These are phyloP conservation scores for Pseudozyma sp. DNA, from an alignment of 1,284 basidiomycete species.

Conservation along the genomic window DNA sequence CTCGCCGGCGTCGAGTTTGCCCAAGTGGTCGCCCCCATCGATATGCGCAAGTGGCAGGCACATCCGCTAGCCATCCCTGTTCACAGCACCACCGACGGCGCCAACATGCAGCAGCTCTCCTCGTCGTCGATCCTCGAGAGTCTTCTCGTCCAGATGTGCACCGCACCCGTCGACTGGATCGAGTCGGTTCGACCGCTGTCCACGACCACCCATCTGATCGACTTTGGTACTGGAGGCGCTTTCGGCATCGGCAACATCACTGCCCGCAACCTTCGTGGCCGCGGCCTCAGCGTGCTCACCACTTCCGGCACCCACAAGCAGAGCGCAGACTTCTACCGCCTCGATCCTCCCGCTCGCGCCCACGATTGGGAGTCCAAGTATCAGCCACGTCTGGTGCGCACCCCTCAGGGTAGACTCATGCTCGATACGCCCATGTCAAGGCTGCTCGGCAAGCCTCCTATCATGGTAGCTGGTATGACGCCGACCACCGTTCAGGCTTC, in stretches of 20 bases:
- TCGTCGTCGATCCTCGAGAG: conserved; percentile 43
- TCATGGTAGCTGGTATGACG: conserved; percentile 97
- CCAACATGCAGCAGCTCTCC: conserved; percentile 45
- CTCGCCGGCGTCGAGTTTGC: conserved; percentile 78
- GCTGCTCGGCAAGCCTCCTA: conserved; percentile 73
- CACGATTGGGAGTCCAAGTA: conserved; percentile 69
- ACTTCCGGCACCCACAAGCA: conserved; percentile 51
- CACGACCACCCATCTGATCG: conserved; percentile 89
- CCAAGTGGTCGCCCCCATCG: not conserved
- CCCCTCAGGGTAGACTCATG: conserved; percentile 73
- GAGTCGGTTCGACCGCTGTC: conserved; percentile 83
- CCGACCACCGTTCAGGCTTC: conserved; percentile 59
- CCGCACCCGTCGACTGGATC: conserved; percentile 90
- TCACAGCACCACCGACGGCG: conserved; percentile 81
- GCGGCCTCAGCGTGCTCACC: conserved; percentile 80
- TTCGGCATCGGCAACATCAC: conserved; percentile 93
- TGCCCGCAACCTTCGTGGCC: conserved; percentile 87
- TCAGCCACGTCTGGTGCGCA: conserved; percentile 93
- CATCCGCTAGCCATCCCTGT: conserved; percentile 84
- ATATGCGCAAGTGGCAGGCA: conserved; percentile 77
- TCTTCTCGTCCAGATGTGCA: conserved; percentile 80
- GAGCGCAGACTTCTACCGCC: conserved; percentile 73
- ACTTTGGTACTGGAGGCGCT: conserved; percentile 91
- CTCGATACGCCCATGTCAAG: conserved; percentile 95
- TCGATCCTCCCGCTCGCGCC: conserved; percentile 72